These are phyloP conservation scores for Penicillium ochrochloron DNA, from an alignment of 495 filamentous ascomycete species.

Conservation along the genomic window DNA sequence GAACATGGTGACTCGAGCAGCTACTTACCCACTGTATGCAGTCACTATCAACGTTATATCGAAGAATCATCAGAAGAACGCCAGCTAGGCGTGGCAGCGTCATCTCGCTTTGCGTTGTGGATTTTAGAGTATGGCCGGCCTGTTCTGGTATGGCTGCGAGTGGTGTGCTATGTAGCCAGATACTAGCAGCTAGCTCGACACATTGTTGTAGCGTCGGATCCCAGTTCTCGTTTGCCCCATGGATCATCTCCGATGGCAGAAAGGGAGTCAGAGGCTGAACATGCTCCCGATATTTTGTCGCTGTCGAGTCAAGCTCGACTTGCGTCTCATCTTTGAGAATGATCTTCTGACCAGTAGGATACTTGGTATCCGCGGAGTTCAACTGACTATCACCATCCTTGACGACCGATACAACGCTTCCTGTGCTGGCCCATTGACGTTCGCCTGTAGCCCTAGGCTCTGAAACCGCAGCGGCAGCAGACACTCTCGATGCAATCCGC, in stretches of 20 bases:
- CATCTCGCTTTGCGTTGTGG: not conserved
- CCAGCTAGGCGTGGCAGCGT: not conserved
- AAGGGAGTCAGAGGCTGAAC: not conserved
- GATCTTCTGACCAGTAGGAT: not conserved
- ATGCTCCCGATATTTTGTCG: not conserved
- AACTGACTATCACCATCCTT: not conserved
- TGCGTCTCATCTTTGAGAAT: not conserved
- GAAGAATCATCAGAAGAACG: not conserved
- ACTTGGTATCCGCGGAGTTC: not conserved
- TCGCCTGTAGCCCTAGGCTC: not conserved
- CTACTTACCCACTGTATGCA: constrained; percentile 1
- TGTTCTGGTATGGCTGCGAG: not conserved
- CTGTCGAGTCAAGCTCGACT: not conserved
- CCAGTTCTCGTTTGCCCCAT: not conserved
- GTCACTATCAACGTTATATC: not conserved
- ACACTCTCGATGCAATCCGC: not conserved
- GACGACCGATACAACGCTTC: constrained; percentile 1
- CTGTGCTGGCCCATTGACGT: not conserved
- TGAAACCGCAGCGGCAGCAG: not conserved
- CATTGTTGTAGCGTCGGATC: not conserved
- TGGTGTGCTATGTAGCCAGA: not conserved
- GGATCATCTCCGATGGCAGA: not conserved
- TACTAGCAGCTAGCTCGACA: not conserved
- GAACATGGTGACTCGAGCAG: not conserved
- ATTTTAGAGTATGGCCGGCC: not conserved